Percentiles rank a stretch among this genome's conserved stretches.
Evolutionary conservation across 2,329 filamentous ascomycete genomes (phyloP).

Genomic region (Cyanodermella asteris): DNA sequence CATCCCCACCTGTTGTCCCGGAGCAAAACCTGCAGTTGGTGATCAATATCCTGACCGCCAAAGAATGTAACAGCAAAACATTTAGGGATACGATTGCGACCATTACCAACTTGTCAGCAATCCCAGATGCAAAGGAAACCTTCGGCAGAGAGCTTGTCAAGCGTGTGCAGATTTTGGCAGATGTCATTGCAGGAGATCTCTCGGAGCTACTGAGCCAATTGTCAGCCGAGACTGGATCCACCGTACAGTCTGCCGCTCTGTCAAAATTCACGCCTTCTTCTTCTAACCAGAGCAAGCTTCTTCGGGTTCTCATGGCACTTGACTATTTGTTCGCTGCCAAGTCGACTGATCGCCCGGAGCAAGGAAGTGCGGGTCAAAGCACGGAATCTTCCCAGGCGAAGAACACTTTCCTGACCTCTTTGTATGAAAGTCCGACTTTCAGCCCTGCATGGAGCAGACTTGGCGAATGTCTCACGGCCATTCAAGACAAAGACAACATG

Average conservation of each 20-base stretch:
- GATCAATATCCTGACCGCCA: constrained; percentile 88
- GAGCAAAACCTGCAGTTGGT: constrained; percentile 77
- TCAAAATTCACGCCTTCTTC: constrained; percentile 90
- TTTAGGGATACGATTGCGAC: constrained; percentile 95
- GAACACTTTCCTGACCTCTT: constrained; percentile 61
- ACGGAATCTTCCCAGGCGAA: constrained; percentile 42
- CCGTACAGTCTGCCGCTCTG: constrained; percentile 83
- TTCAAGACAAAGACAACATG: constrained; percentile 83
- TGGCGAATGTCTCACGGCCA: constrained; percentile 68
- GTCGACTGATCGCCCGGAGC: constrained; percentile 8
- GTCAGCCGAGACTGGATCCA: constrained; percentile 68
- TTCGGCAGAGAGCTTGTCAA: constrained; percentile 86
- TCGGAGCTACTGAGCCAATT: constrained; percentile 73
- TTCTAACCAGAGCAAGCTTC: constrained; percentile 87
- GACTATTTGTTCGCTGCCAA: constrained; percentile 89
- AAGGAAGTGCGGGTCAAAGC: constrained; percentile 26
- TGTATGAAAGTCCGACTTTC: constrained; percentile 84
- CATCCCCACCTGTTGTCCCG: constrained; percentile 68
- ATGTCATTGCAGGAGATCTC: constrained; percentile 66
- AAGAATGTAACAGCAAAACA: constrained; percentile 91
- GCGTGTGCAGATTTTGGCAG: constrained; percentile 66
- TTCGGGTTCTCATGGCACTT: constrained; percentile 77
- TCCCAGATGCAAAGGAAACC: constrained; percentile 68
- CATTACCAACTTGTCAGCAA: constrained; percentile 93
- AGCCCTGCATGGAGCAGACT: constrained; percentile 79